Conservation (phyloP, 1,284 basidiomycete genomes). For the Moesziomyces globuligerus region DNA sequence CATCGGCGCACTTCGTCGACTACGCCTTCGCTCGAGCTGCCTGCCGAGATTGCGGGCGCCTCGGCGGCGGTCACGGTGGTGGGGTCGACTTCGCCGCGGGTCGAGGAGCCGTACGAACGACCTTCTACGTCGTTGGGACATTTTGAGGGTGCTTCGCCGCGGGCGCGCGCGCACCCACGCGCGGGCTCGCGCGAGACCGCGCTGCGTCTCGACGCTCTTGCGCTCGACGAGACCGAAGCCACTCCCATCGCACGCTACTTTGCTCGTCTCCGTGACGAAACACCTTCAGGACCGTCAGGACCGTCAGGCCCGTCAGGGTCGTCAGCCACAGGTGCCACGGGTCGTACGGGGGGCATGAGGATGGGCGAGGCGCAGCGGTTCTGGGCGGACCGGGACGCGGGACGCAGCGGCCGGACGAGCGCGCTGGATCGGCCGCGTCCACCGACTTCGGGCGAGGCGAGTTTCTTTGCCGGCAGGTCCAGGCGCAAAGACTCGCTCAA, state of each 20-base stretch:
- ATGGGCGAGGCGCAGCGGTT: constrained; percentile 4
- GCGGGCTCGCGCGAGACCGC: constrained; percentile 10
- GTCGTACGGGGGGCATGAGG: background rate
- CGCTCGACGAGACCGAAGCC: constrained; percentile 9
- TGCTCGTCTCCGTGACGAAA: constrained; percentile 10
- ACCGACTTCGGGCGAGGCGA: constrained; percentile 21
- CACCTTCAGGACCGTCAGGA: too few relatives aligned
- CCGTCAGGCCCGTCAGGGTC: too few relatives aligned
- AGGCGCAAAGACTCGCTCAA: constrained; percentile 11
- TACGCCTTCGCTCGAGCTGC: constrained; percentile 13
- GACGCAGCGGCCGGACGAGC: constrained; percentile 4
- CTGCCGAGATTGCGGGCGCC: background rate
- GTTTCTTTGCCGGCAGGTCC: constrained; percentile 34
- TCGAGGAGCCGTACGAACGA: constrained; percentile 15
- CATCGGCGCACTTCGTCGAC: constrained; percentile 2
- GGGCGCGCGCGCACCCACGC: background rate
- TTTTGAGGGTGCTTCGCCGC: constrained; percentile 3
- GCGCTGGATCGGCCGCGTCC: constrained; percentile 48
- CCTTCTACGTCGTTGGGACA: constrained; percentile 43
- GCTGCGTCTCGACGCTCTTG: constrained; percentile 12
- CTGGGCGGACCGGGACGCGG: constrained; percentile 4
- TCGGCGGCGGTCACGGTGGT: background rate
- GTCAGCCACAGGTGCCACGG: too few relatives aligned
- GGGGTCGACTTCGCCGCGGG: background rate
- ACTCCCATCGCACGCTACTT: constrained; percentile 43